Percentiles rank a stretch among this genome's conserved stretches.
These are phyloP conservation scores for Epichloe brachyelytri DNA, from an alignment of 2,329 filamentous ascomycete species.

Conservation along the genomic window DNA sequence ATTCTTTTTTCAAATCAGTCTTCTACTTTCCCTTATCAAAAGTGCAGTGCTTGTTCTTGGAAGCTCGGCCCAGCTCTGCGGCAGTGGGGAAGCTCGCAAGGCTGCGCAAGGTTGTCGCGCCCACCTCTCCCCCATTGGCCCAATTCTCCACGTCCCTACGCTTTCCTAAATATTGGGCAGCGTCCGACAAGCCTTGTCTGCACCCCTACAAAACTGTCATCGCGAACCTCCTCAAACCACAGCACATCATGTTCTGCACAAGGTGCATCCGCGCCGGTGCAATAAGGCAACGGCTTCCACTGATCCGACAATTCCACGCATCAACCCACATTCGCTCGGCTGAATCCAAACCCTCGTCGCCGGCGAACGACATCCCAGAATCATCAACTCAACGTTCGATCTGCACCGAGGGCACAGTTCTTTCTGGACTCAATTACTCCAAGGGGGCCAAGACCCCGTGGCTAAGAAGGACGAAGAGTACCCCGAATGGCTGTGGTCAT, in stretches of 20 bases:
- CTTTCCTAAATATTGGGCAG: slow-evolving; percentile 6
- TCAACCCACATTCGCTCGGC: slow-evolving; percentile 23
- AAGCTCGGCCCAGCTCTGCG: too few relatives aligned
- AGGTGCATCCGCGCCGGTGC: slow-evolving; percentile 35
- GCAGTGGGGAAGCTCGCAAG: not conserved
- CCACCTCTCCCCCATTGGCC: slow-evolving; percentile 2
- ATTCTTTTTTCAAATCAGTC: too few relatives aligned
- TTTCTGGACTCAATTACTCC: slow-evolving; percentile 65
- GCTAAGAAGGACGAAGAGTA: slow-evolving; percentile 65
- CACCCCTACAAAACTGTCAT: not conserved
- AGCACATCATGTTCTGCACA: slow-evolving; percentile 27
- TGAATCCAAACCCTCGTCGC: slow-evolving; percentile 25
- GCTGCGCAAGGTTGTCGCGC: not conserved
- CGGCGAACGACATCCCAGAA: slow-evolving; percentile 17
- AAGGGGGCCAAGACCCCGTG: slow-evolving; percentile 62
- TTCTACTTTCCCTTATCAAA: too few relatives aligned
- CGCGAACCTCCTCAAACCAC: not conserved
- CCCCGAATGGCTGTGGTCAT: slow-evolving; percentile 67
- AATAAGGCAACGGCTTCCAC: slow-evolving; percentile 16
- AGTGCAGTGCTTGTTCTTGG: too few relatives aligned
- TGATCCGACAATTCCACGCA: slow-evolving; percentile 28
- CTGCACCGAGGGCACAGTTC: slow-evolving; percentile 53
- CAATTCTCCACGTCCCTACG: not conserved
- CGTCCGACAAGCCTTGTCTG: not conserved
- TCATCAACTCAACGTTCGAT: slow-evolving; percentile 28